phyloP scores from a whole-genome alignment of 139 green algal species.

The Trebouxia sp. region DNA sequence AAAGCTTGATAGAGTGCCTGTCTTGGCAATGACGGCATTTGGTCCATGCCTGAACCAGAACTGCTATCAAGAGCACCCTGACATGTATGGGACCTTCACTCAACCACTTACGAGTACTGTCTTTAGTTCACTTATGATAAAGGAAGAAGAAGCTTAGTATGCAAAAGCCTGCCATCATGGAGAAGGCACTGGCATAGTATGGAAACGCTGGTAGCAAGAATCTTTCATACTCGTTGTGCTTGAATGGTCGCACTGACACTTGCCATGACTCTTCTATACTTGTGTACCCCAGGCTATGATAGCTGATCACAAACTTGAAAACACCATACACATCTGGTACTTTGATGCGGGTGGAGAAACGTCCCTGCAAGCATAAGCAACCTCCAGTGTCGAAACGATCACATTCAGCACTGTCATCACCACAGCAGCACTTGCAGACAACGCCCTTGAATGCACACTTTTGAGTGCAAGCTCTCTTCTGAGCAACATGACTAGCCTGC shows the following conservation, averaged over 20 bases:
- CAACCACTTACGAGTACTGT: no score
- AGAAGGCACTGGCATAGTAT: conserved; percentile 79
- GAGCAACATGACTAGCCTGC: not conserved
- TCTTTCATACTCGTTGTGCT: conserved; percentile 94
- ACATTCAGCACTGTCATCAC: no score
- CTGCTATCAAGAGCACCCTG: no score
- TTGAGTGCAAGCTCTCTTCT: no score
- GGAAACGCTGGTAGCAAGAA: conserved; percentile 89
- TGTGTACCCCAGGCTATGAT: conserved; percentile 77
- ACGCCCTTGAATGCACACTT: no score
- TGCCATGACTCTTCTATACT: conserved; percentile 68
- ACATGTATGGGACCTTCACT: no score
- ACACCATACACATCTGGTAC: conserved; percentile 95
- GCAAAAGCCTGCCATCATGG: conserved; percentile 79
- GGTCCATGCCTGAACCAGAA: no score
- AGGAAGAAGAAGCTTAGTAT: conserved; percentile 68
- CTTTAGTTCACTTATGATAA: conserved; percentile 61
- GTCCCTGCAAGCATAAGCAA: no score
- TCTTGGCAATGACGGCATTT: no score
- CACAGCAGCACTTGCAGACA: no score
- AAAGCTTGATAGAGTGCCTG: no score
- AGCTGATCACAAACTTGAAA: conserved; percentile 96
- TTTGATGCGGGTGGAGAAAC: conserved; percentile 56
- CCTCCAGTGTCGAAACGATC: no score
- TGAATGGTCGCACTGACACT: conserved; percentile 89